Evolutionary conservation across 75 land plant species (phyloP), one percentile per base, ranked within the genome.

Genomic region (Larix kaempferi): DNA sequence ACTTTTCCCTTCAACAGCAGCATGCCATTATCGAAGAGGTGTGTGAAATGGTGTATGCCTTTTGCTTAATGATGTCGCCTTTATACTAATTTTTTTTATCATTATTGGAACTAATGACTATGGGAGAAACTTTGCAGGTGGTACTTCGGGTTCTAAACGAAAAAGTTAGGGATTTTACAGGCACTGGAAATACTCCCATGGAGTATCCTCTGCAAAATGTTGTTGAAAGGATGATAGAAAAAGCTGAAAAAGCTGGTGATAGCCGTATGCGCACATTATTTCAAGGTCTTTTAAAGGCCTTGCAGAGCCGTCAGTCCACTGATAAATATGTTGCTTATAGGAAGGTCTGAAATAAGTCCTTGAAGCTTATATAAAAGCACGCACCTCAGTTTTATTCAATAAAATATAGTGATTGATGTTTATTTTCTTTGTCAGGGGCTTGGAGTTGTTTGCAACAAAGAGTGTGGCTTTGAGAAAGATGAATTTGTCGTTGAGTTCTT

Each of bases 401-500:
- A 59, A 27, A 17, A 61, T 59, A 5, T 63, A 6, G 17, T 15
- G 21, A 57, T 72, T 76, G 57, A 71, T 56, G 56, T 79, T 78
- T 67, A 19, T 63, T 55, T 22, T 21, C 27, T 75, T 44, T 60
- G 21, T 71, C 84, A 98, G 99, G 99, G 99, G 21, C 94, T 98
- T 76, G 99, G 99, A 59, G 99, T 98, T 59, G 93, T 98, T 84
- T 98, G 99, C 84, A 95, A 98, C 86, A 96, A 93, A 78, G 78
- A 83, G 44, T 91, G 84, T 17, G 99, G 99, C 57, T 93, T 98
- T 74, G 80, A 84, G 58, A 80, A 83, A 62, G 98, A 94, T 77
- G 99, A 98, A 76, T 98, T 98, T 86, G 93, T 98, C 61, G 99
- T 98, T 29, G 99, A 98, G 84, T 98, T 98, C 82, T 79, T 98